Evolutionary conservation across 2,329 filamentous ascomycete species (phyloP), one percentile per base, ranked within the genome.

Genomic region (Venturia asperata): DNA sequence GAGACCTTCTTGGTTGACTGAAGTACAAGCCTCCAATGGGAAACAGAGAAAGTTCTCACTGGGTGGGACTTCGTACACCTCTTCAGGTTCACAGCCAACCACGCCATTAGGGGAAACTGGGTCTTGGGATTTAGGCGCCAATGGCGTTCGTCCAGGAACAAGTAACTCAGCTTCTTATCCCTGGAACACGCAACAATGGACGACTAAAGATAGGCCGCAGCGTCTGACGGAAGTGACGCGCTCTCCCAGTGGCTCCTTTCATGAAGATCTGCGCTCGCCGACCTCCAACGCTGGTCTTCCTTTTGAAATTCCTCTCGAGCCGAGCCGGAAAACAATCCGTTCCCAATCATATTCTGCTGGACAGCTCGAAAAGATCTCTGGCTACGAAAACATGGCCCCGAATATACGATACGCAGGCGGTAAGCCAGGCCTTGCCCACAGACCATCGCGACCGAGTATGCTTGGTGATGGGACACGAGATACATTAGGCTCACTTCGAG

Each of bases 331-430:
- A 76, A 92, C 91, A 0, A 94, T 96, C 71, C 87, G 94, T 55
- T 99, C 94, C 6, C 91, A 97, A 75, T 97, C 94, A 5, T 97
- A 97, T 76, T 97, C 93, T 0, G 93, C 96, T 61, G 92, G 92
- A 5, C 92, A 97, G 74, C 81, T 92, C 67, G 92, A 96, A 64
- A 83, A 72, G 39, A 64, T 56, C 5, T 42, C 60, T 30, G 56
- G 56, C 19, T 24, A 45, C 10, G 49, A 61, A 30, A 42, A 43
- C 19, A 39, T 62, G 19, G 34, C 39, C 27, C 63, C 49, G 3
- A 47, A 60, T 39, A 15, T 37, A 37, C 17, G 64, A 30, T 62
- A 61, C 17, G 17, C 87, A 0, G 90, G 93, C 66, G 77, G 77
- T 1, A 66, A 68, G 72, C 45, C 64, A 17, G 52, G 58, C 21